Evolutionary conservation across 1,284 basidiomycete genomes (phyloP).

Genomic region (Ustilago hordei): DNA sequence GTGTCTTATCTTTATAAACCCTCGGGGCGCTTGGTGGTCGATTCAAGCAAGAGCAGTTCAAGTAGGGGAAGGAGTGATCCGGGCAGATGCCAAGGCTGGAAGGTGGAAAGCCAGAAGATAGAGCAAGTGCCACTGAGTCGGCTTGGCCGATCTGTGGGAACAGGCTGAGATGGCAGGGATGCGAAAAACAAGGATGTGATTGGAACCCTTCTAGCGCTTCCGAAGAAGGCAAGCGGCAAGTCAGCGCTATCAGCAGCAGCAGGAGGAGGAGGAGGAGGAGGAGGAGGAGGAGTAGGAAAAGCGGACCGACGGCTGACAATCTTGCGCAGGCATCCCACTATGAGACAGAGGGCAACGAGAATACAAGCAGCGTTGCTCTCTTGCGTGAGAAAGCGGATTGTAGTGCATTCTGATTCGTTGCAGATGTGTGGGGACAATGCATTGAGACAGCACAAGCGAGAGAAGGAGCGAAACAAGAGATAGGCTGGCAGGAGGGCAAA

Average conservation of each 20-base stretch:
- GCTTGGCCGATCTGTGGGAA: constrained; percentile 5
- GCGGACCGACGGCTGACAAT: constrained; percentile 8
- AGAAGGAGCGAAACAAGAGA: background rate
- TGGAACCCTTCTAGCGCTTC: background rate
- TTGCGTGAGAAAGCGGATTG: background rate
- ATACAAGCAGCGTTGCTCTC: background rate
- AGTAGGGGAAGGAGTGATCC: constrained; percentile 3
- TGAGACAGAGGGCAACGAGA: constrained; percentile 12
- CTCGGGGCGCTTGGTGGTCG: background rate
- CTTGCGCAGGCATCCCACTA: background rate
- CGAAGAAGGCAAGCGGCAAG: background rate
- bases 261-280: too few relatives aligned
- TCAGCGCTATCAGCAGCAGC: background rate
- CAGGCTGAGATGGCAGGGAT: background rate
- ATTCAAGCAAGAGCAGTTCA: background rate
- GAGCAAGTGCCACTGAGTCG: background rate
- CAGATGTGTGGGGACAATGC: background rate
- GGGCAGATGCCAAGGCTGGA: background rate
- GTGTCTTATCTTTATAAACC: background rate
- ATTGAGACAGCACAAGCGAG: background rate
- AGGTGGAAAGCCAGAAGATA: background rate
- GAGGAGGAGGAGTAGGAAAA: too few relatives aligned
- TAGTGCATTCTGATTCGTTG: constrained; percentile 5
- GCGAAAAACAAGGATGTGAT: constrained; percentile 7
- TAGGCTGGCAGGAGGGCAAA: background rate